A percentile compares a stretch with the other conserved stretches of the same genome.
These are phyloP conservation scores for Hansenula lynferdii DNA, from an alignment of 1,139 yeast species.

Conservation along the genomic window DNA sequence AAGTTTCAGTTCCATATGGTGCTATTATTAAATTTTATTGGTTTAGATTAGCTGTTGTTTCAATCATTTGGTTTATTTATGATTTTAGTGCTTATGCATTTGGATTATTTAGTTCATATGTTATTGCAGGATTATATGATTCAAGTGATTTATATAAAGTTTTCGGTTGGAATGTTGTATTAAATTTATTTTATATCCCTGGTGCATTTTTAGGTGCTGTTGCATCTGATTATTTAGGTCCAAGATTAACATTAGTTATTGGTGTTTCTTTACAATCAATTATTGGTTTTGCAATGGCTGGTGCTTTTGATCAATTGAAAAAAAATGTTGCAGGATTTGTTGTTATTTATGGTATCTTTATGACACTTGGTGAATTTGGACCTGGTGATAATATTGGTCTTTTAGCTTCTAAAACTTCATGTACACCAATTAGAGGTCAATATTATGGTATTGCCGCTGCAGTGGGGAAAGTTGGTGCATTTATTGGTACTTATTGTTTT, in stretches of 20 bases:
- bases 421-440: conserved; percentile 86
- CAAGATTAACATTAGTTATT: conserved; percentile 65
- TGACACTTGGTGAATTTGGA: conserved; percentile 87
- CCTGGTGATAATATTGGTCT: conserved; percentile 92
- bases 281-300: conserved; percentile 87
- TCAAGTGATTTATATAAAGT: conserved; percentile 61
- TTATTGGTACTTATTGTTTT: conserved; percentile 85
- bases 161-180: conserved; percentile 91
- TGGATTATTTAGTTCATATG: conserved; percentile 73
- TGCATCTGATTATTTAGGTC: conserved; percentile 83
- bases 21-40: conserved; percentile 76
- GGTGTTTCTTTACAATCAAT: conserved; percentile 75
- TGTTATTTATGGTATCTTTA: conserved; percentile 82
- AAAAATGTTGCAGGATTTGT: conserved; percentile 71
- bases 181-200: conserved; percentile 84
- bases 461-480: conserved; percentile 86
- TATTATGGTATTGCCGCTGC: conserved; percentile 93
- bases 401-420: conserved; percentile 79
- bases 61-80: conserved; percentile 86
- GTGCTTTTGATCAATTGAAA: conserved; percentile 49
- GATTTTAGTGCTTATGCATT: conserved; percentile 87
- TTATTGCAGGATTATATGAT: conserved; percentile 56
- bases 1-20: conserved; percentile 60
- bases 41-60: conserved; percentile 67
- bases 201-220: conserved; percentile 85